Percentiles rank a stretch among this genome's conserved stretches.
These are phyloP conservation scores for Capsicum baccatum DNA, from an alignment of 257 asterid species.

Conservation along the genomic window DNA sequence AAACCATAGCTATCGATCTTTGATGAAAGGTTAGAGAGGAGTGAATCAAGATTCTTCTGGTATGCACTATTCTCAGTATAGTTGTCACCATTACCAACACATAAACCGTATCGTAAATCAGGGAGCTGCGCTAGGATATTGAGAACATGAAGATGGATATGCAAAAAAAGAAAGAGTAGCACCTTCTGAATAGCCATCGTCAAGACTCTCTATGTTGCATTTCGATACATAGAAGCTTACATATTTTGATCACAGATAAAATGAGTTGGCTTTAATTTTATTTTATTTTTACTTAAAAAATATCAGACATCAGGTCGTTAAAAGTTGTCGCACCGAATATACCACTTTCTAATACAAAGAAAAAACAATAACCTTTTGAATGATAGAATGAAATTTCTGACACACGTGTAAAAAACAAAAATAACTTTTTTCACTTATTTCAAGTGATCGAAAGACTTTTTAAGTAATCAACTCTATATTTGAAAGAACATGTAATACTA, in stretches of 20 bases:
- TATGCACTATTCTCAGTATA: constrained; percentile 23
- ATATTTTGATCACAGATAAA: not conserved
- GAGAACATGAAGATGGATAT: not conserved
- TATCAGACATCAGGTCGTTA: not conserved
- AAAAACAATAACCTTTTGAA: not conserved
- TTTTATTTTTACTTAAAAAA: not conserved
- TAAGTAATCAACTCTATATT: too few species aligned
- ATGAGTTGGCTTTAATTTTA: not conserved
- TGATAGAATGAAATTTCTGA: too few species aligned
- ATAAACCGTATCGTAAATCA: not conserved
- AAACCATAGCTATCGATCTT: constrained; percentile 9
- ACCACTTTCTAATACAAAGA: not conserved
- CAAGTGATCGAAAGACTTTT: too few species aligned
- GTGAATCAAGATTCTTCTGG: not conserved
- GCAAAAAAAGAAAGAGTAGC: not conserved
- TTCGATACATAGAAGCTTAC: not conserved
- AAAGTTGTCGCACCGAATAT: too few species aligned
- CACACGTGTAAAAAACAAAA: too few species aligned
- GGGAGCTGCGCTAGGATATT: not conserved
- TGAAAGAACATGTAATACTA: too few species aligned
- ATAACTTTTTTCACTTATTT: too few species aligned
- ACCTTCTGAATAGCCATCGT: not conserved
- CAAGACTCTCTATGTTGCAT: not conserved
- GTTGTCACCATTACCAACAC: not conserved
- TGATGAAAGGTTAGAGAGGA: not conserved